A percentile compares a stretch with the other conserved stretches of the same genome.
phyloP scores from a whole-genome alignment of 257 asterid genomes.

The Hygrophila difformis region DNA sequence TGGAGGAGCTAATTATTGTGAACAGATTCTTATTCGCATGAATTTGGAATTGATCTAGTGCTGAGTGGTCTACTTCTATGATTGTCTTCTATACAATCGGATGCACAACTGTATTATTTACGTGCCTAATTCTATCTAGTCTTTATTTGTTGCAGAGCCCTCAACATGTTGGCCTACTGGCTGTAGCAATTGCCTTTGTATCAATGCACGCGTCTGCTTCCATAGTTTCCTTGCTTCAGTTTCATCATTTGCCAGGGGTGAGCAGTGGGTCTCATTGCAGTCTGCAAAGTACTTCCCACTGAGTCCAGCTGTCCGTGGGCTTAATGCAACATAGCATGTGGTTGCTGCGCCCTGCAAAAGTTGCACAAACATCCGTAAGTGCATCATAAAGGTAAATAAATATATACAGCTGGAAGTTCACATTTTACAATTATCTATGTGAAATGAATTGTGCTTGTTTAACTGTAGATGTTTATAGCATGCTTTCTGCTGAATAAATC shows the following conservation, averaged over 20 bases:
- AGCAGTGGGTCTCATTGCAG: slow-evolving; percentile 71
- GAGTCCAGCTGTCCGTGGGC: slow-evolving; percentile 38
- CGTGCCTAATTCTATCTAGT: slow-evolving; percentile 21
- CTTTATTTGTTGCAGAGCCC: slow-evolving; percentile 7
- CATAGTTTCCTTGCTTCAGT: slow-evolving; percentile 44
- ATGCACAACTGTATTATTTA: slow-evolving; percentile 35
- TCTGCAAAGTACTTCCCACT: slow-evolving; percentile 84
- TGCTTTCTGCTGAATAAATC: neutral
- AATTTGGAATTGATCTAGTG: slow-evolving; percentile 12
- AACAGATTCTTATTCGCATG: slow-evolving; percentile 9
- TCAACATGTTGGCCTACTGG: slow-evolving; percentile 19
- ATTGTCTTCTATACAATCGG: slow-evolving; percentile 9
- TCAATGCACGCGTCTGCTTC: slow-evolving; percentile 55
- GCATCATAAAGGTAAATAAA: too few relatives aligned
- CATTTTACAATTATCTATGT: too few relatives aligned
- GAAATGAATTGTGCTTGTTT: neutral
- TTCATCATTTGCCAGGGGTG: slow-evolving; percentile 54
- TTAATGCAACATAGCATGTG: slow-evolving; percentile 71
- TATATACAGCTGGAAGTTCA: too few relatives aligned
- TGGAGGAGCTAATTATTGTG: too few relatives aligned
- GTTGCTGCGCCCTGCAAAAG: slow-evolving; percentile 83
- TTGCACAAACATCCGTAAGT: neutral
- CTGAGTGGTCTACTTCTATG: slow-evolving; percentile 15
- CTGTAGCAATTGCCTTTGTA: slow-evolving; percentile 41
- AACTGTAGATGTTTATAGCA: neutral